Conservation (phyloP, 148 eudicot genomes). For the Fagopyrum tataricum region DNA sequence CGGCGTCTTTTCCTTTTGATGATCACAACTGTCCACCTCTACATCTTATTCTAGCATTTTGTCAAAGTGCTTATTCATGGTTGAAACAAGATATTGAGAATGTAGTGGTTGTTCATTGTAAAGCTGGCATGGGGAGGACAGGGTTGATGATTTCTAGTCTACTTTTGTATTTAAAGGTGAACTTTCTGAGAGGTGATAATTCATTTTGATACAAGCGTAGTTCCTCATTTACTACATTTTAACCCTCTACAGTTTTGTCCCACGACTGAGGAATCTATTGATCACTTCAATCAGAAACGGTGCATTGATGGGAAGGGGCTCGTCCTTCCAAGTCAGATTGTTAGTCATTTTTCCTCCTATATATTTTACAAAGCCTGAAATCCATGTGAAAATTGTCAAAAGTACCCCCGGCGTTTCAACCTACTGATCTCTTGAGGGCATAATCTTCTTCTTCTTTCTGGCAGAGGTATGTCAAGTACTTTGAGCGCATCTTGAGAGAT, state of each 20-base stretch:
- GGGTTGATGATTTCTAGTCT: slow-evolving; percentile 92
- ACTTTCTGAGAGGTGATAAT: slow-evolving; percentile 8
- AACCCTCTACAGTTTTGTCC: slow-evolving; percentile 63
- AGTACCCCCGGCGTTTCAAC: neutral
- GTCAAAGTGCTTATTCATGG: slow-evolving; percentile 89
- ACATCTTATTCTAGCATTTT: slow-evolving; percentile 64
- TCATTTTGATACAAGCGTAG: neutral
- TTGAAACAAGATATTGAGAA: slow-evolving; percentile 82
- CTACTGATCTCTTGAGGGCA: neutral
- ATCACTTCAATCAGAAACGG: slow-evolving; percentile 85
- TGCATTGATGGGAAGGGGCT: slow-evolving; percentile 91
- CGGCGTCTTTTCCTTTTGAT: slow-evolving; percentile 93
- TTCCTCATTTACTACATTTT: slow-evolving; percentile 13
- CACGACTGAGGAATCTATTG: slow-evolving; percentile 80
- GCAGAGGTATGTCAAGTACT: slow-evolving; percentile 91
- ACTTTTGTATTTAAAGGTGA: slow-evolving; percentile 81
- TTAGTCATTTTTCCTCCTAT: slow-evolving; percentile 32
- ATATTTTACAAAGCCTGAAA: neutral
- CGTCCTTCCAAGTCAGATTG: slow-evolving; percentile 87
- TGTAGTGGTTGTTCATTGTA: slow-evolving; percentile 91
- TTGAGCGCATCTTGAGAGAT: slow-evolving; percentile 53
- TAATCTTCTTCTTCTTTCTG: slow-evolving; percentile 13
- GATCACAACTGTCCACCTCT: slow-evolving; percentile 97
- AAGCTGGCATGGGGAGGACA: slow-evolving; percentile 95
- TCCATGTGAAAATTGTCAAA: too few species aligned